Evolutionary conservation across 192 early-diverging fungal genomes (phyloP), one percentile per base, ranked within the genome.

Genomic region (Haplosporangium gracile): DNA sequence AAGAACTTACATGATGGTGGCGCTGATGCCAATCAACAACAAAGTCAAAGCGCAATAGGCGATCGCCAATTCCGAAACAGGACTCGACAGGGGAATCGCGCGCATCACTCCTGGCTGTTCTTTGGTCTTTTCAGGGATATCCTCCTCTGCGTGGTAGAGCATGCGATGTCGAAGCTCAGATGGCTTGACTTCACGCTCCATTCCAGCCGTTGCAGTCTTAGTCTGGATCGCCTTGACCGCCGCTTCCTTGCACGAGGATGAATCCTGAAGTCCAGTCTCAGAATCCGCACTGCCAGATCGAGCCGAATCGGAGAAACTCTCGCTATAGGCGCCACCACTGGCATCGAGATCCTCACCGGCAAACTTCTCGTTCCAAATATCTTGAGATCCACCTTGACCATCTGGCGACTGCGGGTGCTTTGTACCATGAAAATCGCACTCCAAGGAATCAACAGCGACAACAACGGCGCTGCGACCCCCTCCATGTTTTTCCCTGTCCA

Each of bases 1-100:
- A 9, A 68, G n/a, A 20, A 45, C 75, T 32, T 68, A 76, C 76
- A 82, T 74, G 75, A 77, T 74, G 26, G 81, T 82, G 8, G 76
- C 71, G 8, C 51, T 16, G 49, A 82, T 82, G 55, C 57, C 81
- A 49, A 74, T 16, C 26, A 72, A 16, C 70, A 70, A 57, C 8
- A 76, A 0, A 1, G 34, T 15, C 71, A 76, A 77, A 6, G 81
- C 51, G 16, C 45, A 15, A 70, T 71, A 77, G 13, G 81, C 81
- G 34, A 55, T 6, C 22, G 26, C 24, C 1, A 68, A 4, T 73
- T 60, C 75, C 2, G 81, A 71, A 42, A 53, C 75, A 73, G 75
- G 81, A 47, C 65, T n/a, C 75, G 75, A 82, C 22, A 42, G 34
- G 5, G 75, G 81, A 36, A 77, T 60, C 18, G 75, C 81, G 4